phyloP scores from a whole-genome alignment of 768 basidiomycete genomes.

The Galerina sulciceps region DNA sequence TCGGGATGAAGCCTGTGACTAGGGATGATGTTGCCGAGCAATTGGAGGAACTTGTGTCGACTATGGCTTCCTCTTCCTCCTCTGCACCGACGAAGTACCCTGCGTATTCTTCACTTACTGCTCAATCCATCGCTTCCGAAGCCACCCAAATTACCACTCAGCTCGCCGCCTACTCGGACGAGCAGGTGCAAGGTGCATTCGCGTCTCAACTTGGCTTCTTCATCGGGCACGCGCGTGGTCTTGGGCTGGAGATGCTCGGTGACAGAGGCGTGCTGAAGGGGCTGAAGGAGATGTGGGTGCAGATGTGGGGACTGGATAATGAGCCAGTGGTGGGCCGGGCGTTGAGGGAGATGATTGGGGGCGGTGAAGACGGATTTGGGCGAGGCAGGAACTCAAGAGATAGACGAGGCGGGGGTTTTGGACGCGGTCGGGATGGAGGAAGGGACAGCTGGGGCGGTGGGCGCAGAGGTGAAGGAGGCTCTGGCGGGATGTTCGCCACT shows the following conservation, averaged over 20 bases:
- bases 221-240: slow-evolving; percentile 17
- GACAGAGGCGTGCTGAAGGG: slow-evolving; percentile 13
- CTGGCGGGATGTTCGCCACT: background rate
- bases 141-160: background rate
- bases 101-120: background rate
- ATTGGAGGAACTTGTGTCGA: slow-evolving; percentile 5
- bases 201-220: slow-evolving; percentile 29
- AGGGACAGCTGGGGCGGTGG: background rate
- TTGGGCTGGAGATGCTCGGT: slow-evolving; percentile 9
- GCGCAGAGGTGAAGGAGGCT: background rate
- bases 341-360: slow-evolving; percentile 20
- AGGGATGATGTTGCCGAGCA: background rate
- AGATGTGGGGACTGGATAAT: slow-evolving; percentile 22
- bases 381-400: background rate
- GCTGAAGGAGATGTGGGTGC: slow-evolving; percentile 20
- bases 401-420: background rate
- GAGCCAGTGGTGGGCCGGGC: slow-evolving; percentile 13
- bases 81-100: background rate
- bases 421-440: background rate
- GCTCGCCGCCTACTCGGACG: background rate
- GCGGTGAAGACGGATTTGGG: background rate
- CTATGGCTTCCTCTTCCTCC: background rate
- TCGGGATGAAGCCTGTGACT: slow-evolving; percentile 54
- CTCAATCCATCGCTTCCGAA: background rate
- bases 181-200: slow-evolving; percentile 13